A percentile compares a stretch with the other conserved stretches of the same genome.
These are phyloP conservation scores for Cercospora beticola DNA, from an alignment of 2,329 filamentous ascomycete species.

Conservation along the genomic window DNA sequence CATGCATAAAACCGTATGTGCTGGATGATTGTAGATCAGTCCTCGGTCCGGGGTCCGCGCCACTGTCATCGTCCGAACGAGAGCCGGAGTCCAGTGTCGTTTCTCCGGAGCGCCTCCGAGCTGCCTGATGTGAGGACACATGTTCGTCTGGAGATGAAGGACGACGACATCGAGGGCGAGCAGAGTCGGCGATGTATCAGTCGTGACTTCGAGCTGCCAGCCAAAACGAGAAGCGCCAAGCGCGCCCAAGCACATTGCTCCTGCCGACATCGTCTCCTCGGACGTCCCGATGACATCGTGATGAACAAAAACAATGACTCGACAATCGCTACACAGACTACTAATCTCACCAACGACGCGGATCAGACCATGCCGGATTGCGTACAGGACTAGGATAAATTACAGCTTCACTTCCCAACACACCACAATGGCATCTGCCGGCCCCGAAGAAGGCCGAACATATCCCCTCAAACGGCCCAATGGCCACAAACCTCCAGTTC, in stretches of 20 bases:
- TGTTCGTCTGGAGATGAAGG: too few relatives aligned
- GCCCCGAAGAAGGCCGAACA: conserved; percentile 23
- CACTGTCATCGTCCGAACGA: neutral
- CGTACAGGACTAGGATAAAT: neutral
- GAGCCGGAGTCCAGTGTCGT: neutral
- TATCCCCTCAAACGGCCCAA: conserved; percentile 38
- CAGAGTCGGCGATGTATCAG: too few relatives aligned
- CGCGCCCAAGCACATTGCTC: too few relatives aligned
- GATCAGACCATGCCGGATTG: neutral
- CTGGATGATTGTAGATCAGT: neutral
- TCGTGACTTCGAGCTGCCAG: too few relatives aligned
- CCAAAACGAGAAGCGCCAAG: too few relatives aligned
- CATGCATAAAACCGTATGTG: neutral
- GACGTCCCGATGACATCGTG: neutral
- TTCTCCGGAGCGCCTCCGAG: neutral
- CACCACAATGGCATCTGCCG: conserved; percentile 18
- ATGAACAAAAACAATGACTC: neutral
- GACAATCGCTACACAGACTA: neutral
- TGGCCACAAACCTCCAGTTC: conserved; percentile 38
- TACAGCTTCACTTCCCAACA: neutral
- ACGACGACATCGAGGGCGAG: too few relatives aligned
- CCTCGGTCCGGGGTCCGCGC: neutral
- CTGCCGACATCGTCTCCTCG: neutral
- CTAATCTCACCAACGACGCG: neutral
- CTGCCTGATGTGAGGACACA: too few relatives aligned